Base-by-base conservation (phyloP, 2,329 filamentous ascomycete species). In the Xylaria sp. region DNA sequence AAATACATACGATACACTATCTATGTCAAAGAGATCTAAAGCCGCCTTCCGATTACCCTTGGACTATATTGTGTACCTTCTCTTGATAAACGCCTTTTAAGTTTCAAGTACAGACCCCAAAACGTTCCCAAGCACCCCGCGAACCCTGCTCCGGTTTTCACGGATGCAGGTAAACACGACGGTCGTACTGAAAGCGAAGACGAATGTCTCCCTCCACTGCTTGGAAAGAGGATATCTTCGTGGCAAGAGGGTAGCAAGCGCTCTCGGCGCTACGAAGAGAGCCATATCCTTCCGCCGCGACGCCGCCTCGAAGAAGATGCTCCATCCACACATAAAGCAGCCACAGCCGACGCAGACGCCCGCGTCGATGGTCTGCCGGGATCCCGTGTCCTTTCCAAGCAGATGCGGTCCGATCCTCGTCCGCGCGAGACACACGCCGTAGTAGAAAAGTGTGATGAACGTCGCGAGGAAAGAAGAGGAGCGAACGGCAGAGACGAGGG, bases 371-470 rank as follows among this genome's bases (percentile, higher is more conserved):
- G 76, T 78, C 76, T 89, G 86, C 31, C 85, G 80, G 28, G 81
- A 76, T 1, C 78, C 73, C 0, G 79, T 79, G 68, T 88, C 85
- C 20, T 78, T 82, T n/a, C 88, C 86, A 28, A 7, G 12, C 2
- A 94, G 25, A 41, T 78, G 86, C 0, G 94, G 94, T 0, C 93
- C 93, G 7, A 96, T 69, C 12, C 92, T 86, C 1, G 90, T 94
- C 54, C 94, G 88, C 6, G 89, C 85, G 0, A 97, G 87, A 77
- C 94, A 97, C 3, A 97, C 91, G 33, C 91, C 90, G 78, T 97
- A 97, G 82, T 94, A 97, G 79, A 95, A 96, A 12, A 94, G 82
- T 0, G 89, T 84, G 72, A 97, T 91, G 79, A 95, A 97, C 0
- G 89, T 82, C 2, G 90, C 92, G 1, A 97, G 85, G 78, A 97